phyloP scores from a whole-genome alignment of 2,329 filamentous ascomycete genomes.

The Fusarium setosum region DNA sequence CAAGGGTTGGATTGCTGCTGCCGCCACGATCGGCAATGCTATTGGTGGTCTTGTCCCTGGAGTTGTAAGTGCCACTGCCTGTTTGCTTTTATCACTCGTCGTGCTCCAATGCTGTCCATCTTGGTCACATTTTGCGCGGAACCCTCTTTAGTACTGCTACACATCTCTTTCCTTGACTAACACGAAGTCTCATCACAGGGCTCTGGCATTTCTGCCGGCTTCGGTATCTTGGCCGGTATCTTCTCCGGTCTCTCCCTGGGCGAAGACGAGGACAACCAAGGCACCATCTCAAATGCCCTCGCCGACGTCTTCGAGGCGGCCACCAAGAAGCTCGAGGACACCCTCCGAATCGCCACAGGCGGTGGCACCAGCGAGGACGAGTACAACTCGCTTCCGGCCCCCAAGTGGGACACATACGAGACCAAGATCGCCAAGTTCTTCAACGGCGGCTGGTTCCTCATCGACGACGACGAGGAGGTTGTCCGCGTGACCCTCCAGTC shows the following conservation, averaged over 20 bases:
- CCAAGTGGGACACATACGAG: constrained; percentile 11
- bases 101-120: no score
- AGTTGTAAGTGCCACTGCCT: not conserved
- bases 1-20: constrained; percentile 12
- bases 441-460: constrained; percentile 21
- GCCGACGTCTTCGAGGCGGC: not conserved
- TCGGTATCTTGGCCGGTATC: constrained; percentile 1
- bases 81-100: rapidly evolving
- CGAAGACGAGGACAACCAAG: constrained; percentile 12
- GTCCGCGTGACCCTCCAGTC: constrained; percentile 1
- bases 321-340: not conserved
- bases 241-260: not conserved
- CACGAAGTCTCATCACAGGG: not conserved
- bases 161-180: no score
- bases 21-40: not conserved
- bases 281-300: not conserved
- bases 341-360: constrained; percentile 11
- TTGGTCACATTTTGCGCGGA: no score
- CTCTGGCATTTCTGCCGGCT: not conserved
- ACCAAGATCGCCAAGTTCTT: constrained; percentile 25
- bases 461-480: constrained; percentile 9
- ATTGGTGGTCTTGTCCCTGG: not conserved
- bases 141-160: no score
- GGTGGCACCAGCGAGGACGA: not conserved
- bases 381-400: constrained; percentile 1